Base-by-base conservation (phyloP, 2,329 filamentous ascomycete genomes). In the Basipetospora sp. region DNA sequence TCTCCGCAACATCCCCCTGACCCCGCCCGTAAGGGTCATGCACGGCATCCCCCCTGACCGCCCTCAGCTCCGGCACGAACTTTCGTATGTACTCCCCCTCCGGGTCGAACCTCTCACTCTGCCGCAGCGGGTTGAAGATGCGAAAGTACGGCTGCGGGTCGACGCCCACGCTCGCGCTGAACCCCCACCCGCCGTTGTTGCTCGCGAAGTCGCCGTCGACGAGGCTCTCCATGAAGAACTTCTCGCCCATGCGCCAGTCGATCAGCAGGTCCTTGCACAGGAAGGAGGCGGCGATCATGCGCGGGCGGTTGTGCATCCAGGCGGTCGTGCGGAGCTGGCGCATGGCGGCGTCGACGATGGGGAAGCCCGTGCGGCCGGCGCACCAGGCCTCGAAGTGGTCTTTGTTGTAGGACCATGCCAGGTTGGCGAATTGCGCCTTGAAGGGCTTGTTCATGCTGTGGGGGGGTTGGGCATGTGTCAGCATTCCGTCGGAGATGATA, bases 61-160 rank as follows among this genome's bases (percentile, higher is more conserved):
- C 67, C 18, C 58, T 64, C 42, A 94, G 59, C 58, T 94, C 86
- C 0, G 77, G 77, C 8, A 94, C 65, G 85, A 85, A 94, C 42
- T 73, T 74, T 27, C 80, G 68, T 40, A 94, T 92, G 53, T 88
- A 94, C 13, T 74, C 72, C 0, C 85, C 87, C 0, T 79, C 64
- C 0, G 69, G 62, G 51, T 94, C 86, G 48, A 92, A 93, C 56
- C 80, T 87, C 64, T 90, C 82, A 47, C 80, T 84, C 61, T 94
- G 86, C 14, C 83, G 59, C 31, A 85, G 53, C 1, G 86, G 86
- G 49, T 92, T 94, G 58, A 94, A 94, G 36, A 94, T 81, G 5
- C 85, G 70, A 45, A 94, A 94, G 53, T 92, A 94, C 0, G 86
- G 85, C 56, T 93, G 82, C 2, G 84, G 81, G 54, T 92, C 84